phyloP scores from a whole-genome alignment of 148 eudicot genomes.

The Vaccinium myrtillus region DNA sequence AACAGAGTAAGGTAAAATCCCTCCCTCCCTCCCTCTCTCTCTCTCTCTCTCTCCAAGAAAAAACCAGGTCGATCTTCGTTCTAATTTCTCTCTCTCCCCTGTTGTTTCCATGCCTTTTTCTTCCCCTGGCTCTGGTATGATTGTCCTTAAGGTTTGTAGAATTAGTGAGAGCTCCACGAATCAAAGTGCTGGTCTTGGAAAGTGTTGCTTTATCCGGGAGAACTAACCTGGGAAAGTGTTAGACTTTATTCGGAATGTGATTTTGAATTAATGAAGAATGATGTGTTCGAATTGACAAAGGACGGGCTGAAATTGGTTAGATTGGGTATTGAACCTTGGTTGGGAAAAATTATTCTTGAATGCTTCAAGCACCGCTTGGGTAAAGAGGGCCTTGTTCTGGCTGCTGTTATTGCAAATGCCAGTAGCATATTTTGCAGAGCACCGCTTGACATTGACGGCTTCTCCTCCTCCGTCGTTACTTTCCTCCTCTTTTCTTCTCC shows the following conservation, averaged over 20 bases:
- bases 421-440: slow-evolving; percentile 82
- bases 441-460: no score
- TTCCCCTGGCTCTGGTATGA: slow-evolving; percentile 75
- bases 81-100: no score
- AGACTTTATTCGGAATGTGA: slow-evolving; percentile 68
- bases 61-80: no score
- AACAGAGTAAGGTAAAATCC: no score
- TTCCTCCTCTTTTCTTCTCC: no score
- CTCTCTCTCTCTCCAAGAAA: no score
- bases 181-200: slow-evolving; percentile 93
- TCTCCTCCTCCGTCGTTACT: no score
- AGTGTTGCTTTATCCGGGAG: no score
- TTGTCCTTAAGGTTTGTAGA: slow-evolving; percentile 66
- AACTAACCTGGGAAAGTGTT: slow-evolving; percentile 79
- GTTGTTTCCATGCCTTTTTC: no score
- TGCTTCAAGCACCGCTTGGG: slow-evolving; percentile 50
- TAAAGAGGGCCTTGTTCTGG: slow-evolving; percentile 87
- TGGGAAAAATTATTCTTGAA: slow-evolving; percentile 72
- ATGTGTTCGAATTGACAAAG: slow-evolving; percentile 46
- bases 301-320: slow-evolving; percentile 62
- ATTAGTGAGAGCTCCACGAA: slow-evolving; percentile 91
- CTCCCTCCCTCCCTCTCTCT: no score
- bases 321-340: slow-evolving; percentile 85
- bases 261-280: slow-evolving; percentile 39
- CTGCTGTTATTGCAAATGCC: slow-evolving; percentile 87